Base-by-base conservation (phyloP, 345 rosid genomes). In the Salix exigua region DNA sequence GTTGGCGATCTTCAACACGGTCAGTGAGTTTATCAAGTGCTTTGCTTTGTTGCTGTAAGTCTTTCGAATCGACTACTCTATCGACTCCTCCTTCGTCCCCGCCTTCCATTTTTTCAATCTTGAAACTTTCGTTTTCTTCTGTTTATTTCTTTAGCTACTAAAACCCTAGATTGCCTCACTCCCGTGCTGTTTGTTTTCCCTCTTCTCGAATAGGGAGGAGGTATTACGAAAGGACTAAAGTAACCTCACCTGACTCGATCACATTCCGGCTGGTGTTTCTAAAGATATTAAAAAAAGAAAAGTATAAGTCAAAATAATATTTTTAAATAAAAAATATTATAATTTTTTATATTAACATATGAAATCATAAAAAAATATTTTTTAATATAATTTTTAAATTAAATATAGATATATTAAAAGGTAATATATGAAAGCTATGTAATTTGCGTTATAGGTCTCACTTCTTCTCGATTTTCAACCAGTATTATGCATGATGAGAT, bases 1-100 rank as follows among this genome's bases (percentile, higher is more conserved):
- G 97, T 89, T 96, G 99, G 30, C 98, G 98, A 82, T 96, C 99
- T 84, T 96, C 97, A 33, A 96, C 99, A 9, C 88, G 99, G 85
- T 96, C 98, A 68, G 98, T 93, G 82, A 96, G 98, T 90, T 92
- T 96, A 84, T 96, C 97, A 44, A 96, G 82, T 26, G 97, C 98
- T 83, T 96, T 96, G 94, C 95, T 96, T 83, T 96, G 97, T 82
- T 94, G 97, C 84, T 94, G 99, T 23, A 96, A 78, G 66, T 96
- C 99, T 86, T 96, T 96, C 4, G 98, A 96, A 83, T 94, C 97
- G 2, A 82, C 84, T 60, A 85, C 75, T 68, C 88, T 82, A 67
- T 89, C 97, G 13, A 81, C 83, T 16, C 87, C 96, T 73, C 82
- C 89, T 78, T 87, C 98, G 7, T 88, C 97, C 42, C 81, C 86